Conservation (phyloP, 2,329 filamentous ascomycete genomes). For the Mollisia scopiformis region DNA sequence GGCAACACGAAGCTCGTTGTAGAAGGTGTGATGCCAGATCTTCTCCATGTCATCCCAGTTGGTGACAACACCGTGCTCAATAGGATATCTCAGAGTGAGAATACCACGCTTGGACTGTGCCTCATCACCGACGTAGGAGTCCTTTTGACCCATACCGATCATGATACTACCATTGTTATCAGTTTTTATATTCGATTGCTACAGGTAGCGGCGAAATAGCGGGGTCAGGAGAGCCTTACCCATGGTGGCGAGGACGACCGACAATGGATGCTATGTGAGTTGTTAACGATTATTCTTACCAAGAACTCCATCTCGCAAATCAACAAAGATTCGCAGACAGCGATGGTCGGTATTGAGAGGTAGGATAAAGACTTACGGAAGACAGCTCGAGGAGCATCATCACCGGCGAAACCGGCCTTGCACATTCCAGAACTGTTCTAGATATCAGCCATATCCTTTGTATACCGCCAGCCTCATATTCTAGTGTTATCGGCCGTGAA, state of each 20-base stretch:
- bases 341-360: constrained; percentile 22
- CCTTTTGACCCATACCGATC: constrained; percentile 99
- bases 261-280: constrained; percentile 85
- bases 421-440: constrained; percentile 95
- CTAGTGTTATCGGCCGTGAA: constrained; percentile 12
- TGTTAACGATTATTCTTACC: constrained; percentile 20
- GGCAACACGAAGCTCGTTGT: constrained; percentile 99
- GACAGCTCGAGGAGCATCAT: constrained; percentile 99
- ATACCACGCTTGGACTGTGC: constrained; percentile 99
- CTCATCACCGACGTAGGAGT: constrained; percentile 99
- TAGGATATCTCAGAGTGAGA: constrained; percentile 98
- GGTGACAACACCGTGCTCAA: constrained; percentile 99
- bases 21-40: constrained; percentile 99
- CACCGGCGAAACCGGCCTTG: constrained; percentile 99
- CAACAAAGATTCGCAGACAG: not conserved
- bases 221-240: constrained; percentile 64
- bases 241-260: constrained; percentile 99
- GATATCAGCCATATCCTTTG: constrained; percentile 26
- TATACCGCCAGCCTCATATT: constrained; percentile 9
- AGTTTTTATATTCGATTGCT: constrained; percentile 30
- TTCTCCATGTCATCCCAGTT: constrained; percentile 99
- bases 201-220: constrained; percentile 24
- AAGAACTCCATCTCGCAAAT: not conserved
- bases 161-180: constrained; percentile 76
- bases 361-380: constrained; percentile 82